Conservation (phyloP, 2,329 filamentous ascomycete species). For the Fusarium transvaalense region DNA sequence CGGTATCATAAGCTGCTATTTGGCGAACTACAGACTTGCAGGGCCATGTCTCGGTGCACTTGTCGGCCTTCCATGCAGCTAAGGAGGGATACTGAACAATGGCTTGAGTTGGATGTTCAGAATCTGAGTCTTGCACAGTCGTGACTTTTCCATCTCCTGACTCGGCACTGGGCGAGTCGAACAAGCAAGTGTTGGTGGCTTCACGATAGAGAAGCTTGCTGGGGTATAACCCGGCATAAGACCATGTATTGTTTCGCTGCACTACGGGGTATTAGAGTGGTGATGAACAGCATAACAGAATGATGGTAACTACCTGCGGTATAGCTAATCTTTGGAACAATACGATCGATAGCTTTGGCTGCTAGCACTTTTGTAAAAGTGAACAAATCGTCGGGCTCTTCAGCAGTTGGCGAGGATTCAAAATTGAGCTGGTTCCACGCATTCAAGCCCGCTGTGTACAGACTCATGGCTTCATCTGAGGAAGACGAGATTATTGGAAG, state of each 20-base stretch:
- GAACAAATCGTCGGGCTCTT: conserved; percentile 61
- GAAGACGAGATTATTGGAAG: conserved; percentile 17
- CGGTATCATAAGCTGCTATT: conserved; percentile 62
- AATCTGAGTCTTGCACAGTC: not conserved
- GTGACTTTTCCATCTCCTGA: conserved; percentile 38
- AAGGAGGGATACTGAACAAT: conserved; percentile 45
- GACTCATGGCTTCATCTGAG: conserved; percentile 54
- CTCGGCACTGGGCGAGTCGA: conserved; percentile 27
- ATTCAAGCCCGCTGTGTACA: conserved; percentile 70
- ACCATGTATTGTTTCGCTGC: conserved; percentile 32
- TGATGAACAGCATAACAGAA: no score
- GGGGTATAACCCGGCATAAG: conserved; percentile 37
- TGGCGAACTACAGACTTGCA: conserved; percentile 52
- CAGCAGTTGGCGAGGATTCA: not conserved
- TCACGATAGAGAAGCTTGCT: not conserved
- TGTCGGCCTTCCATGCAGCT: conserved; percentile 28
- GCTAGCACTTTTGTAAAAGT: conserved; percentile 59
- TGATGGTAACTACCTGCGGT: conserved; percentile 58
- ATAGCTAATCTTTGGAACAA: conserved; percentile 57
- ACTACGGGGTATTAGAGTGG: conserved; percentile 33
- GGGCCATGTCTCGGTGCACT: conserved; percentile 38
- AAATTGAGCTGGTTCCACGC: conserved; percentile 68
- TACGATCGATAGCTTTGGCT: conserved; percentile 52
- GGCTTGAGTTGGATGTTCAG: conserved; percentile 8
- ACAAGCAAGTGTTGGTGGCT: not conserved